Base-by-base conservation (phyloP, 192 early-diverging fungal genomes). In the Globomyces pollinis-pini region DNA sequence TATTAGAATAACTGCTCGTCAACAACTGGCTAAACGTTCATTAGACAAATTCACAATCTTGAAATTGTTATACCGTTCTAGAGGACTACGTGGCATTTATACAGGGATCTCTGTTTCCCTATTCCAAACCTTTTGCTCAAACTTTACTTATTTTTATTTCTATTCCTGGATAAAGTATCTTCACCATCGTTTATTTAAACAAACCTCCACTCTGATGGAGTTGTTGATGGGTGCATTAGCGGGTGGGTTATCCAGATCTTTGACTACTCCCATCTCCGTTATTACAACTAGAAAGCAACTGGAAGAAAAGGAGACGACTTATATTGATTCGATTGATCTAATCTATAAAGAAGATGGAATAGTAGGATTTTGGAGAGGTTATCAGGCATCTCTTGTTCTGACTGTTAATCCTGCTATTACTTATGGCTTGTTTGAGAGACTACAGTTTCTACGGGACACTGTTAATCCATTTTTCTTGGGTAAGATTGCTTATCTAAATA, bases 341-440 rank as follows among this genome's bases (percentile, higher is more conserved):
- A 91, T 97, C 50, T 44, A 94, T 5, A 58, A 61, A 7, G 79
- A 85, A 28, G 92, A 98, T 57, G 96, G 96, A 3, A 11, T 59
- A 28, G 35, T 18, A 30, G 93, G 91, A 15, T 75, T 96, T 35
- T 96, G 93, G 93, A 87, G 83, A 54, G 96, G 96, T 4, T 80
- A 97, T 54, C 81, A 86, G 55, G 91, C 96, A 23, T 93, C 91
- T 0, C 73, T 99, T 63, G 76, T 97, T 2, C 79, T 99, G 60
- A 90, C 88, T 58, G 65, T 88, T 35, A 99, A 99, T 67, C 96
- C 96, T 26, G 91, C 96, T 2, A 97, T 99, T 59, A 99, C 96
- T 1, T 99, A 93, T 62, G 93, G 93, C 29, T 81, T 85, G 66
- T 99, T 92, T 78, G 92, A 97, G 65, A 78, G 84, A 38, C 65